These are phyloP conservation scores for Trapa bicornis DNA, from an alignment of 345 rosid genomes.

Conservation along the genomic window DNA sequence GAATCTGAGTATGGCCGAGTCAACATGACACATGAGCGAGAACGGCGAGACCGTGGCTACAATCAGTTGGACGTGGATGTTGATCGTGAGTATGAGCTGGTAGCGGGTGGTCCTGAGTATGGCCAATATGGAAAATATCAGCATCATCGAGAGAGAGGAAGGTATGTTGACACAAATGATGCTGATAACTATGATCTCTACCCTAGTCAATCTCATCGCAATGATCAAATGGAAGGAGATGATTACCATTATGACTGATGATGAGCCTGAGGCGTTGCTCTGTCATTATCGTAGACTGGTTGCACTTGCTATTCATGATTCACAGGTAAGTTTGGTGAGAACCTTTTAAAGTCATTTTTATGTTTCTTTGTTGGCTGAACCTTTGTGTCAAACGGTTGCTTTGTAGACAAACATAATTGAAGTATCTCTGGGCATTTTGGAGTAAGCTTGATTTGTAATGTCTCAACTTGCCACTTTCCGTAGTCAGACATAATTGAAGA, in stretches of 20 bases:
- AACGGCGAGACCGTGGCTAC: constrained; percentile 37
- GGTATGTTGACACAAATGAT: constrained; percentile 32
- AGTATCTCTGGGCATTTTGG: no score
- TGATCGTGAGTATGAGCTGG: constrained; percentile 38
- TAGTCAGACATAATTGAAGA: no score
- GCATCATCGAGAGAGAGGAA: constrained; percentile 32
- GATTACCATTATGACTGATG: constrained; percentile 42
- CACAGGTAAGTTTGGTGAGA: neutral
- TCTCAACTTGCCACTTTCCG: no score
- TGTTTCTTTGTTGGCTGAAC: no score
- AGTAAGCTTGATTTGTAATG: no score
- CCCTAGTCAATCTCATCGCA: constrained; percentile 13
- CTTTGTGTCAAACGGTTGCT: no score
- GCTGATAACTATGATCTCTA: constrained; percentile 41
- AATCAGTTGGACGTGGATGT: constrained; percentile 42
- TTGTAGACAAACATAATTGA: no score
- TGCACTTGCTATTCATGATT: neutral
- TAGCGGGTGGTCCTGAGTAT: constrained; percentile 31
- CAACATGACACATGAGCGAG: constrained; percentile 50
- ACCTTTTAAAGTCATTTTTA: neutral
- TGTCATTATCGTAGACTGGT: constrained; percentile 13
- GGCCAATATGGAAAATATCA: constrained; percentile 51
- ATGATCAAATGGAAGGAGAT: constrained; percentile 53
- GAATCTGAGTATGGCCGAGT: constrained; percentile 47
- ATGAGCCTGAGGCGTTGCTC: constrained; percentile 8